Evolutionary conservation across 2,329 filamentous ascomycete species (phyloP), one percentile per base, ranked within the genome.

Genomic region (Rasamsonia emersonii): DNA sequence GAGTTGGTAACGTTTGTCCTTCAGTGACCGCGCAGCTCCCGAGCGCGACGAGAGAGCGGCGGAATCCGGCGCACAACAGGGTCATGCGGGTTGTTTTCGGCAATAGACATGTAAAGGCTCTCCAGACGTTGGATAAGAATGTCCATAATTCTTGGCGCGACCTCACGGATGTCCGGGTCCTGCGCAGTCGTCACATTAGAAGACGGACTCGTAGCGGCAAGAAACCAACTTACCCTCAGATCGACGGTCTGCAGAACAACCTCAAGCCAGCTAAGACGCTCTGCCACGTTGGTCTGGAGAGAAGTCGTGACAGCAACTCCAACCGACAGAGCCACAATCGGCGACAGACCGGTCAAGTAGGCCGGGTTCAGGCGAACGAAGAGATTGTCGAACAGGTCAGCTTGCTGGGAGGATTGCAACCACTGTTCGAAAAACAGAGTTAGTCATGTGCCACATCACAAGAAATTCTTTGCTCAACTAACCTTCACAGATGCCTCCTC

Each of bases 241-340:
- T 78, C 64, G 32, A 79, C 67, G 30, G 61, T 65, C 39, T 59
- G 55, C 33, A 79, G 59, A 8, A 75, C 70, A 30, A 64, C 60
- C 30, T 70, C 64, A 16, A 79, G 62, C 75, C 75, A 80, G 14
- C 65, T 54, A 9, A 80, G 62, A 36, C 76, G 71, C 49, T 72
- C 62, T 19, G 56, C 47, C 16, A 71, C 50, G 39, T 74, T 69
- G 7, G 66, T 69, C 18, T 69, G 60, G 35, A 79, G 57, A 26
- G 65, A 65, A 3, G 69, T 65, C 2, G 73, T 76, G 16, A 79
- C 70, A n/a, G 75, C 74, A 14, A 74, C 73, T 32, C 71, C 72
- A 16, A 77, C 73, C 2, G 74, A 77, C 24, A 80, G 64, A 15
- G 67, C 62, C 20, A 79, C 66, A 24, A 80, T 65, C 2, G 73